phyloP scores from a whole-genome alignment of 1,139 yeast genomes.

The Saccharomycopsis hybrid region DNA sequence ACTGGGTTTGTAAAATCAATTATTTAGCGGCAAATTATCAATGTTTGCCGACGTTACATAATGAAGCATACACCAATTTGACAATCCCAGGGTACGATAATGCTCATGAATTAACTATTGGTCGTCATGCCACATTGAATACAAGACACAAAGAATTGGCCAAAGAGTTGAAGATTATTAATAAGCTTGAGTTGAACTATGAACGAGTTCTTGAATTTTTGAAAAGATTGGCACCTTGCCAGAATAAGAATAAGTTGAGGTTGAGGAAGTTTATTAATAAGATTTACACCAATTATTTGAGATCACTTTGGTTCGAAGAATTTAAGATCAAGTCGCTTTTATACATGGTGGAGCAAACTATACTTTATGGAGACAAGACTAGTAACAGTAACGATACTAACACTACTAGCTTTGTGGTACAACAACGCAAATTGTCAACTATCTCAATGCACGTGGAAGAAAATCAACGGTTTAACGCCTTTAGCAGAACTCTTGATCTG shows the following conservation, averaged over 20 bases:
- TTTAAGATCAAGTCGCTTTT: conserved; percentile 10
- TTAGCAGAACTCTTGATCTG: conserved; percentile 6
- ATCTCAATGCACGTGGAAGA: not conserved
- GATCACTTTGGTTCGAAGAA: conserved; percentile 18
- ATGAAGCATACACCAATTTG: conserved; percentile 6
- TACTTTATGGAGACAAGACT: not conserved
- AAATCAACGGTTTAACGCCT: conserved; percentile 5
- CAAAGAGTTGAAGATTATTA: conserved; percentile 11
- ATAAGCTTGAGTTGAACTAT: conserved; percentile 5
- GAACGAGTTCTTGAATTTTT: conserved; percentile 11
- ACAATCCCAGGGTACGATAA: conserved; percentile 11
- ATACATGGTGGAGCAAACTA: conserved; percentile 4
- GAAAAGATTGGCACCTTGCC: conserved; percentile 14
- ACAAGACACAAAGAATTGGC: conserved; percentile 5
- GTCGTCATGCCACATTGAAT: conserved; percentile 4
- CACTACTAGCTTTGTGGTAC: not conserved
- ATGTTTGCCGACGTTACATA: conserved; percentile 11
- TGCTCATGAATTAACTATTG: conserved; percentile 14
- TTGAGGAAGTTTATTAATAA: conserved; percentile 8
- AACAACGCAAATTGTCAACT: conserved; percentile 1
- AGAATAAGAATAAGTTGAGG: conserved; percentile 1
- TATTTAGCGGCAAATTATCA: conserved; percentile 12
- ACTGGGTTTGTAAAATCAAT: conserved; percentile 17
- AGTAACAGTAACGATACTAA: not conserved
- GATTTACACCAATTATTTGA: conserved; percentile 10